Evolutionary conservation across 1,284 basidiomycete species (phyloP), one percentile per base, ranked within the genome.

Genomic region (Wolfiporia cocos): DNA sequence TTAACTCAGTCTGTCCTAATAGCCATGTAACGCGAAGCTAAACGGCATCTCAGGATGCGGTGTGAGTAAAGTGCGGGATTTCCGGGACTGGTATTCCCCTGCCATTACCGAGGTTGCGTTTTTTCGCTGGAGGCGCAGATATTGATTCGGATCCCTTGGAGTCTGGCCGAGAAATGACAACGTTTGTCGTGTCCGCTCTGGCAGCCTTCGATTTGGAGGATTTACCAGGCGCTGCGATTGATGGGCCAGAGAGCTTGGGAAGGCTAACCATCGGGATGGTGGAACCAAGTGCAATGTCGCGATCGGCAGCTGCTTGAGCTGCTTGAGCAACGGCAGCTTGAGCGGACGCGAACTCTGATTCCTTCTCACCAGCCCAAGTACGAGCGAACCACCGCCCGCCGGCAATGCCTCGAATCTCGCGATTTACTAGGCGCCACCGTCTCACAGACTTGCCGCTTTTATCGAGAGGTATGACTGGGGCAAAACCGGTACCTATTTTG

Each of bases 311-410:
- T 10, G 46, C 43, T 14, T 52, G 48, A 12, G 42, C 42, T 10
- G 50, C 42, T 10, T 49, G 50, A 5, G 45, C 40, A 2, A 48
- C 49, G 9, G 54, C 53, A 3, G 59, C 50, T 12, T 49, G 49
- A 0, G 59, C 59, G 2, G 49, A 42, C 1, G 66, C 72, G 43
- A 72, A 78, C 45, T 81, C 74, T 11, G 82, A 86, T 33, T 85
- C 81, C 59, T 85, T 86, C 46, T 80, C 79, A n/a, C 84, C 86
- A 11, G 84, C 81, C 85, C 84, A 88, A 11, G 81, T 66, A 21
- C 72, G 73, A 6, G 77, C 64, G 52, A 87, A 81, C 86, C 86
- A 88, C 21, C 85, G 73, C 2, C 85, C 85, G 11, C 85, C 85
- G 23, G 79, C 86, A 41, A 88, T 86, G 7, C 85, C 86, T 32